Evolutionary conservation across 176 grass and related monocot genomes (phyloP).

Genomic region (Hordeum marinum): DNA sequence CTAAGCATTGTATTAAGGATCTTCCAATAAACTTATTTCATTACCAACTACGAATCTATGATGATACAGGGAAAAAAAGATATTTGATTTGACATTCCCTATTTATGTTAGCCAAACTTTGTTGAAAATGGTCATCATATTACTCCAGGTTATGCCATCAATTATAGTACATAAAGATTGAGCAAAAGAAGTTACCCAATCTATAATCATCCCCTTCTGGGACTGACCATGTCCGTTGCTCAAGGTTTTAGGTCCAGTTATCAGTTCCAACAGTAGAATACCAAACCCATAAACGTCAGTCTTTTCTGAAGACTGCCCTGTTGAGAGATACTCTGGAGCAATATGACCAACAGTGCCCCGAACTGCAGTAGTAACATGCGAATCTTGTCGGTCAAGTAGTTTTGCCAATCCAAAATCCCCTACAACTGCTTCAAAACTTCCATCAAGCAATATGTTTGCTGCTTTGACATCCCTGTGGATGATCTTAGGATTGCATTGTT

Average conservation of each 20-base stretch:
- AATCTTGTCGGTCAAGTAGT: constrained; percentile 88
- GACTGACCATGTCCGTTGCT: constrained; percentile 63
- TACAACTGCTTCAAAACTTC: constrained; percentile 83
- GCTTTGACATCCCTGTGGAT: constrained; percentile 97
- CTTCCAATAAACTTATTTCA: neutral
- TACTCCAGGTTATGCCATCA: neutral
- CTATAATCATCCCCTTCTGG: constrained; percentile 94
- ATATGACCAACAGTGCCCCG: constrained; percentile 92
- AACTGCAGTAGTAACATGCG: constrained; percentile 91
- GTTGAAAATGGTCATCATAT: neutral
- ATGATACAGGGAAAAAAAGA: neutral
- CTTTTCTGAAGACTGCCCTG: constrained; percentile 94
- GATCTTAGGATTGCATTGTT: constrained; percentile 98
- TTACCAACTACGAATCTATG: neutral
- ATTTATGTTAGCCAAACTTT: neutral
- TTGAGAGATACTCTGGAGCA: constrained; percentile 97
- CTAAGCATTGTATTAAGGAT: neutral
- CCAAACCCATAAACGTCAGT: constrained; percentile 97
- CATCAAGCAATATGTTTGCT: constrained; percentile 93
- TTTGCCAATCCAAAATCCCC: constrained; percentile 98
- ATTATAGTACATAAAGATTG: neutral
- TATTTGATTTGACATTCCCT: neutral
- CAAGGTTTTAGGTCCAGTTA: constrained; percentile 84
- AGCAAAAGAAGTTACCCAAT: constrained; percentile 57
- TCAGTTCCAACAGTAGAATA: constrained; percentile 86